Conservation (phyloP, 805 yeast genomes). For the Saccharomycopsis sp. region DNA sequence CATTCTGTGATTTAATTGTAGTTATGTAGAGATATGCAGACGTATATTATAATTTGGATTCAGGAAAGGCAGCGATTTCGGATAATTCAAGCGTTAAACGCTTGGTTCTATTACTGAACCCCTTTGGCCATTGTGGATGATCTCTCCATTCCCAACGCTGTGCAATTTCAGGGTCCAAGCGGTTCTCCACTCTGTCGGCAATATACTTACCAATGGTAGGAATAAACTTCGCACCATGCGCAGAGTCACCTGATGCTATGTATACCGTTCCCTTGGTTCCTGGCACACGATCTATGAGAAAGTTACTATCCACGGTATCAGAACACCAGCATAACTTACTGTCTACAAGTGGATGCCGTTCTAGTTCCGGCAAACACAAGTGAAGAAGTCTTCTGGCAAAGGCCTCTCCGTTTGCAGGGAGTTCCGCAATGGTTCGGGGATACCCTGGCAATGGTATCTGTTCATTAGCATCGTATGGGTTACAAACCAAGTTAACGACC, state of each 20-base stretch:
- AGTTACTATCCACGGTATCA: slow-evolving; percentile 37
- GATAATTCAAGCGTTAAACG: not conserved
- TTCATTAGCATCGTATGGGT: slow-evolving; percentile 18
- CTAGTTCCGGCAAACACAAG: slow-evolving; percentile 36
- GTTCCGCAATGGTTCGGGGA: slow-evolving; percentile 28
- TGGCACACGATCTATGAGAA: slow-evolving; percentile 37
- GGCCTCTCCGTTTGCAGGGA: slow-evolving; percentile 29
- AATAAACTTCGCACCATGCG: slow-evolving; percentile 41
- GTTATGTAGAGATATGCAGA: too few relatives aligned
- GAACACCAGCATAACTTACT: slow-evolving; percentile 37
- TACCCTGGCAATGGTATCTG: slow-evolving; percentile 33
- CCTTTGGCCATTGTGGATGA: slow-evolving; percentile 1
- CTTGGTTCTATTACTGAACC: not conserved
- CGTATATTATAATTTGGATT: too few relatives aligned
- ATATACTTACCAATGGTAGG: slow-evolving; percentile 43
- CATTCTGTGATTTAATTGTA: too few relatives aligned
- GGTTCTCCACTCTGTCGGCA: slow-evolving; percentile 28
- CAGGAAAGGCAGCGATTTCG: not conserved
- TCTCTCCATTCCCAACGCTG: slow-evolving; percentile 32
- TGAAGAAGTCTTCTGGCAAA: slow-evolving; percentile 28
- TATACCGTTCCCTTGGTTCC: slow-evolving; percentile 21
- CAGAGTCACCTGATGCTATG: slow-evolving; percentile 45
- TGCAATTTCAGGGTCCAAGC: slow-evolving; percentile 24
- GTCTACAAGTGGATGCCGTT: slow-evolving; percentile 30
- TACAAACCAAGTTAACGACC: slow-evolving; percentile 25